Conservation (phyloP, 2,329 filamentous ascomycete genomes). For the Juglanconis oblonga region DNA sequence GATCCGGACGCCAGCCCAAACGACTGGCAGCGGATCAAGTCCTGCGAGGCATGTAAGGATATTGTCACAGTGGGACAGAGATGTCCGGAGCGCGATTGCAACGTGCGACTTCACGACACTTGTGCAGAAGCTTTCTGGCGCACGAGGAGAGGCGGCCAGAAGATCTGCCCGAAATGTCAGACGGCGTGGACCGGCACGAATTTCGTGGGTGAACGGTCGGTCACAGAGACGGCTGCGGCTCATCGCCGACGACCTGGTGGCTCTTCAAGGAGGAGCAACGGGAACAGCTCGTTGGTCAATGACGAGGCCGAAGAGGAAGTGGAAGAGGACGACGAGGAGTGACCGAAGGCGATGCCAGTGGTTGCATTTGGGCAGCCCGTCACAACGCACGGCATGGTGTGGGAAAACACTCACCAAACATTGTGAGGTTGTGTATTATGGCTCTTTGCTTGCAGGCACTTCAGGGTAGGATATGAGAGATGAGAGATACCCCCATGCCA, state of each 20-base stretch:
- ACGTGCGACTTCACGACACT: conserved; percentile 69
- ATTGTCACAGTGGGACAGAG: conserved; percentile 83
- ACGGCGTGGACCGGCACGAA: conserved; percentile 47
- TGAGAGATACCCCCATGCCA: conserved; percentile 16
- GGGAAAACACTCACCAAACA: background rate
- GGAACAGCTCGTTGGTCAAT: conserved; percentile 32
- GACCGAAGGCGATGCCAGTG: background rate
- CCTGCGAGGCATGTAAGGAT: conserved; percentile 84
- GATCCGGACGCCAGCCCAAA: conserved; percentile 58
- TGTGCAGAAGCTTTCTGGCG: conserved; percentile 75
- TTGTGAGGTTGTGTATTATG: background rate
- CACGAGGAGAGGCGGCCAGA: conserved; percentile 46
- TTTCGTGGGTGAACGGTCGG: conserved; percentile 55
- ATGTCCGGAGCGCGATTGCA: conserved; percentile 67
- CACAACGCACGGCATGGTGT: background rate
- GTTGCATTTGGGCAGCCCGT: background rate
- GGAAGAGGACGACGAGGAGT: conserved; percentile 22
- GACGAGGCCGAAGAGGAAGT: conserved; percentile 27
- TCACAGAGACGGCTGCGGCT: conserved; percentile 52
- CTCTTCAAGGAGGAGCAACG: conserved; percentile 28
- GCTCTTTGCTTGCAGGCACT: too few species aligned
- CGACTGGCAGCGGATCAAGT: conserved; percentile 76
- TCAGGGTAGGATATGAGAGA: background rate
- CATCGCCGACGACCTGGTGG: conserved; percentile 36
- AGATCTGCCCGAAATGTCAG: conserved; percentile 62